Evolutionary conservation across 371 early-diverging fungal species (phyloP), one percentile per base, ranked within the genome.

Genomic region (Funneliformis caledonium): DNA sequence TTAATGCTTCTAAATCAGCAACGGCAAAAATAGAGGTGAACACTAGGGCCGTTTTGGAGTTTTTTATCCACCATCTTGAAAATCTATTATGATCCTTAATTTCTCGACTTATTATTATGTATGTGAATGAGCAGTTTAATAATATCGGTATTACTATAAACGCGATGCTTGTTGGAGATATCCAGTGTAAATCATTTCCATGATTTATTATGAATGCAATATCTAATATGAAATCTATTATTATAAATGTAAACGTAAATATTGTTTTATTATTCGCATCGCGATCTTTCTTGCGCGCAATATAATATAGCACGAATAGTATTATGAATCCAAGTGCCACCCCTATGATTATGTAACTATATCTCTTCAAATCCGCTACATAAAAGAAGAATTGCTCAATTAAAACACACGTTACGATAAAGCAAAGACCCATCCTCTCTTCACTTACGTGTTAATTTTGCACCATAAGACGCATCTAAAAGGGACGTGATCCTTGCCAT

Each of bases 391-490:
- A 19, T 52, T 52, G 5, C 37, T 37, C 1, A 52, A 16, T 52
- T 14, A 52, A 52, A 19, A 2, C 37, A 37, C 37, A 2, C 37
- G 37, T 37, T 37, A 37, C 37, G 37, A 37, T 37, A 37, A 37
- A 37, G 37, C 37, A 37, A 26, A 26, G 26, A 37, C 37, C 37
- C 37, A 37, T 37, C 37, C 3, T 37, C 37, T 4, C 16, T 7
- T 2, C 0, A 69, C 79, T 33, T 52, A 79, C 79, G 70, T 70
- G 52, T n/a, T 12, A 22, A 22, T 31, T 47, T 14, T 60, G 43
- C 19, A 72, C 80, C 80, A 26, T 37, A 80, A 1, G 22, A 26
- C n/a, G 42, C 33, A 22, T 80, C 80, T 50, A 72, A 7, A 9
- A 72, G 19, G 33, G 16, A 59, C 9, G 80, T 72, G n/a, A 19